phyloP scores from a whole-genome alignment of 192 early-diverging fungal genomes.

The Entrophospora sp. region DNA sequence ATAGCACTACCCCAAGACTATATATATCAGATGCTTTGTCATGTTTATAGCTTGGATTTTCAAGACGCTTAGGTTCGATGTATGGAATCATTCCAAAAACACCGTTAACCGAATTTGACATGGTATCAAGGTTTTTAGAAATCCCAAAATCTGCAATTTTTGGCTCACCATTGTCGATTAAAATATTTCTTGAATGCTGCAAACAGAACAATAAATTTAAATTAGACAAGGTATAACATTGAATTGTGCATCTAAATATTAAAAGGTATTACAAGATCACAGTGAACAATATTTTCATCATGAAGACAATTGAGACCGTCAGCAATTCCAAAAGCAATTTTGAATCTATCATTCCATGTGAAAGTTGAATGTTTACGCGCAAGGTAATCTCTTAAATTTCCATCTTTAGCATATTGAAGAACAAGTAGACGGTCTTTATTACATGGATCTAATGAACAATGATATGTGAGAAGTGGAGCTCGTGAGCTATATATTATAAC shows the following conservation, averaged over 20 bases:
- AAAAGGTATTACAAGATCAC: slow-evolving; percentile 23
- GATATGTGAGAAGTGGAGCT: too few relatives aligned
- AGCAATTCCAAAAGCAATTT: slow-evolving; percentile 24
- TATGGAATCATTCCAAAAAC: slow-evolving; percentile 1
- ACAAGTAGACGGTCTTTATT: not conserved
- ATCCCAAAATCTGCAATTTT: slow-evolving; percentile 2
- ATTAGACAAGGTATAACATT: not conserved
- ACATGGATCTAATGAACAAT: not conserved
- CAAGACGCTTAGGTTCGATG: not conserved
- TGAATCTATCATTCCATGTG: slow-evolving; percentile 30
- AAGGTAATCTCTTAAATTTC: not conserved
- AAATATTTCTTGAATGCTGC: not conserved
- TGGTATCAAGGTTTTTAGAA: not conserved
- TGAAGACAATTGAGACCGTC: slow-evolving; percentile 22
- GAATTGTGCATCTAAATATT: not conserved
- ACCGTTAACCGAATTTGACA: not conserved
- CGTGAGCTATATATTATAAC: too few relatives aligned
- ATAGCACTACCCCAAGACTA: slow-evolving; percentile 29
- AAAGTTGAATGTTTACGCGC: slow-evolving; percentile 10
- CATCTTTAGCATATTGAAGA: slow-evolving; percentile 10
- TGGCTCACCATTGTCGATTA: not conserved
- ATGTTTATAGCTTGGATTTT: not conserved
- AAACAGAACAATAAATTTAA: not conserved
- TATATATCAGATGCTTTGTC: slow-evolving; percentile 23
- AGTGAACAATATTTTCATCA: slow-evolving; percentile 26